phyloP scores from a whole-genome alignment of 208 protist genomes.

The Herpetomonas samuelpessoai region DNA sequence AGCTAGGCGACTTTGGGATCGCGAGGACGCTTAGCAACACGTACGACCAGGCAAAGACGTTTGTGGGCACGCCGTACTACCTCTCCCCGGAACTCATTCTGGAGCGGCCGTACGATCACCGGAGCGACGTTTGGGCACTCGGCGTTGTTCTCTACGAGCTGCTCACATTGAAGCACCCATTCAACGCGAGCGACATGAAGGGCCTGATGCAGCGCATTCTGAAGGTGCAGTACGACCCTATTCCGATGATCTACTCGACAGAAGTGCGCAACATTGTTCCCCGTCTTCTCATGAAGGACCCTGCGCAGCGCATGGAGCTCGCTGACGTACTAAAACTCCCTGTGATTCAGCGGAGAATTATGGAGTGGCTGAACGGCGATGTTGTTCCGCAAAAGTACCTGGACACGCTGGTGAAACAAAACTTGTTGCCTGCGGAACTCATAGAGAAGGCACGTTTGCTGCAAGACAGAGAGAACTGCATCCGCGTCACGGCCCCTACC shows the following conservation, averaged over 20 bases:
- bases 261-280: constrained; percentile 78
- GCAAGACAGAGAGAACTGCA: too few relatives aligned
- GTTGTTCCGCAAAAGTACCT: constrained; percentile 70
- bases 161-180: constrained; percentile 84
- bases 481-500: too few relatives aligned
- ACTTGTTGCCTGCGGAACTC: constrained; percentile 50
- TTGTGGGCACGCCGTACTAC: constrained; percentile 95
- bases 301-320: constrained; percentile 62
- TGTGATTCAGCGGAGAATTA: constrained; percentile 60
- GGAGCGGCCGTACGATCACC: constrained; percentile 92
- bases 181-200: constrained; percentile 86
- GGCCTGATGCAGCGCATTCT: constrained; percentile 90
- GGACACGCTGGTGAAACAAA: constrained; percentile 52
- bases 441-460: constrained; percentile 23
- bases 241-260: constrained; percentile 64
- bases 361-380: constrained; percentile 75
- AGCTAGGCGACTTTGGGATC: constrained; percentile 95
- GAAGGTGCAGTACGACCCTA: constrained; percentile 77
- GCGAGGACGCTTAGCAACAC: constrained; percentile 81
- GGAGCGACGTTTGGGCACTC: constrained; percentile 94
- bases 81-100: constrained; percentile 92
- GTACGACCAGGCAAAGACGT: constrained; percentile 93
- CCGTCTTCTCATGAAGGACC: constrained; percentile 75
- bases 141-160: constrained; percentile 91
- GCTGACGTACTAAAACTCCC: constrained; percentile 69